Percentiles rank a stretch among this genome's conserved stretches.
Evolutionary conservation across 73 alveolate genomes (phyloP).

Genomic region (Paramecium primaurelia): DNA sequence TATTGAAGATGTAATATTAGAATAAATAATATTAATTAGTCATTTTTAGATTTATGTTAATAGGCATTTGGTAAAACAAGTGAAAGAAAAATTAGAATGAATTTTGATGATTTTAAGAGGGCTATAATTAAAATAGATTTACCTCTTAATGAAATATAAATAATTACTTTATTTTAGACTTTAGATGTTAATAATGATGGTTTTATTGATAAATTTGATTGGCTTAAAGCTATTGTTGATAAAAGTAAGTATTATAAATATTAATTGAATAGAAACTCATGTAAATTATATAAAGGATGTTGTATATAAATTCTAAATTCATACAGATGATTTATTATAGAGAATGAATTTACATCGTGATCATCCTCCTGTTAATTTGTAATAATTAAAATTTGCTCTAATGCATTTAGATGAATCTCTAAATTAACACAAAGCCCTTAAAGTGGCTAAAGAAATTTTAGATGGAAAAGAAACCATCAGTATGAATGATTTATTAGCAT

Average conservation of each 20-base stretch:
- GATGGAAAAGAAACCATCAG: conserved; percentile 47
- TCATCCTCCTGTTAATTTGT: conserved; percentile 36
- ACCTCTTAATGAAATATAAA: conserved; percentile 44
- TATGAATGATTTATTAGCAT: conserved; percentile 48
- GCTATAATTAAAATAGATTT: conserved; percentile 46
- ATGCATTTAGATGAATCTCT: conserved; percentile 57
- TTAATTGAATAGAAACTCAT: conserved; percentile 40
- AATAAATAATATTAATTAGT: not conserved
- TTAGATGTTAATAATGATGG: conserved; percentile 69
- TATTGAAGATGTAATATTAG: conserved; percentile 34
- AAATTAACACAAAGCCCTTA: conserved; percentile 28
- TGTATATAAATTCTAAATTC: conserved; percentile 50
- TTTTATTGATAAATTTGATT: conserved; percentile 57
- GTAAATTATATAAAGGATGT: conserved; percentile 61
- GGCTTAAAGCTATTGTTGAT: conserved; percentile 50
- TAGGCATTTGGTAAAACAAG: conserved; percentile 59
- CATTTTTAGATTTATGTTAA: conserved; percentile 50
- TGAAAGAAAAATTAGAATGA: conserved; percentile 52
- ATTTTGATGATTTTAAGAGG: conserved; percentile 41
- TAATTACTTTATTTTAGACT: conserved; percentile 42
- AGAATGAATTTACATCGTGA: conserved; percentile 55
- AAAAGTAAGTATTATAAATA: not conserved
- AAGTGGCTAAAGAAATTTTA: conserved; percentile 47
- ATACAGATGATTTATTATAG: conserved; percentile 55
- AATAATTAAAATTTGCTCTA: conserved; percentile 46